These are phyloP conservation scores for Candida labiduridarum DNA, from an alignment of 1,139 yeast species.

Conservation along the genomic window DNA sequence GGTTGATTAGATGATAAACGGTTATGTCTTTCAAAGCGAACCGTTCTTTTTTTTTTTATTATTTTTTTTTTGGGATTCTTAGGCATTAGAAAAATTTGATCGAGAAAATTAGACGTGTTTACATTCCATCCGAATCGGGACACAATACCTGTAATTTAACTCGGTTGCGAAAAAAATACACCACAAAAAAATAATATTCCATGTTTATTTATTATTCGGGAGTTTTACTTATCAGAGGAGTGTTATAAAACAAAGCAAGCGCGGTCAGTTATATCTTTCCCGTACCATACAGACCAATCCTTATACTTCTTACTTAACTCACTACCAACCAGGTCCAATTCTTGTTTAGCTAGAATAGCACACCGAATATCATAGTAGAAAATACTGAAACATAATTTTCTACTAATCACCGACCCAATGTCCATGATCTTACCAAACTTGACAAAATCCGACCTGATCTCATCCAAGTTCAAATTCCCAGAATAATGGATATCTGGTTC, in stretches of 20 bases:
- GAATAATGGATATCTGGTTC: constrained; percentile 36
- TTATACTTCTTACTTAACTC: constrained; percentile 49
- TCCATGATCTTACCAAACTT: constrained; percentile 65
- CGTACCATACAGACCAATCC: constrained; percentile 69
- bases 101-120: constrained; percentile 2
- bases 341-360: constrained; percentile 65
- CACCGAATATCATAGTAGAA: constrained; percentile 63
- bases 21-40: neutral
- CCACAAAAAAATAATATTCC: neutral
- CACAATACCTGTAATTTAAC: neutral
- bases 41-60: neutral
- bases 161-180: neutral
- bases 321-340: constrained; percentile 36
- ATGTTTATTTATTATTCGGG: neutral
- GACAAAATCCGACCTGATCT: constrained; percentile 52
- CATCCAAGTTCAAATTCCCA: constrained; percentile 27
- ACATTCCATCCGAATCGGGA: constrained; percentile 2
- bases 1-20: neutral
- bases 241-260: constrained; percentile 31
- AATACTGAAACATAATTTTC: constrained; percentile 62
- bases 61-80: constrained; percentile 8
- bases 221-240: neutral
- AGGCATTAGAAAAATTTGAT: constrained; percentile 7
- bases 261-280: constrained; percentile 66
- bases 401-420: constrained; percentile 66